phyloP scores from a whole-genome alignment of 345 rosid genomes.

The Lumnitzera racemosa region DNA sequence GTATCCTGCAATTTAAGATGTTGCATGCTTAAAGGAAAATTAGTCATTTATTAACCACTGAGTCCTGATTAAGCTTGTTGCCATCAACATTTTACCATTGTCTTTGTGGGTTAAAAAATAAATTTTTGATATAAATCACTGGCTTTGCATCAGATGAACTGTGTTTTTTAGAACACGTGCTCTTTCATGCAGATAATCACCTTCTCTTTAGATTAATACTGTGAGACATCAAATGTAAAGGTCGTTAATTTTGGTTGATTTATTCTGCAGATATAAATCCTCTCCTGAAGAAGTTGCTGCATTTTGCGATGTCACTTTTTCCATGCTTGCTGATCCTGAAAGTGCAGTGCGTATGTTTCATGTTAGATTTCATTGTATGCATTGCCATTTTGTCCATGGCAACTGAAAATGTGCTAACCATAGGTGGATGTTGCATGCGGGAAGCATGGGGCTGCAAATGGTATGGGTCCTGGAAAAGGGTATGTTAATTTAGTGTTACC shows the following conservation, averaged over 20 bases:
- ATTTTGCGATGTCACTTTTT: conserved; percentile 72
- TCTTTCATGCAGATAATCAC: too few relatives aligned
- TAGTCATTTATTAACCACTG: too few relatives aligned
- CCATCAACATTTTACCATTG: too few relatives aligned
- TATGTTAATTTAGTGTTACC: conserved; percentile 16
- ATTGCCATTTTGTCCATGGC: neutral
- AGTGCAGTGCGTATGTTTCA: conserved; percentile 90
- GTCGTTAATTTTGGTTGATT: neutral
- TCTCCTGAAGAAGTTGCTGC: conserved; percentile 91
- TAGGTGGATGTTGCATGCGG: conserved; percentile 88
- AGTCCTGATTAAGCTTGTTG: too few relatives aligned
- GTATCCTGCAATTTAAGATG: too few relatives aligned
- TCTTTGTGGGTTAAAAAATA: too few relatives aligned
- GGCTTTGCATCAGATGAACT: too few relatives aligned
- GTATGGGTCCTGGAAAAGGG: conserved; percentile 91
- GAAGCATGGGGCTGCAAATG: conserved; percentile 64
- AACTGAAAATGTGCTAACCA: conserved; percentile 15
- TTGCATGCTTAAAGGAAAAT: too few relatives aligned
- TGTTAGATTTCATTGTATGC: conserved; percentile 12
- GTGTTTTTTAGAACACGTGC: too few relatives aligned
- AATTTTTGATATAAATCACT: too few relatives aligned
- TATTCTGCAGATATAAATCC: conserved; percentile 50
- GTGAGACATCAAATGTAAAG: neutral
- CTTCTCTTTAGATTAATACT: too few relatives aligned
- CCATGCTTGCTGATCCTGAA: conserved; percentile 96